These are phyloP conservation scores for Solanum chmielewskii DNA, from an alignment of 257 asterid species.

Conservation along the genomic window DNA sequence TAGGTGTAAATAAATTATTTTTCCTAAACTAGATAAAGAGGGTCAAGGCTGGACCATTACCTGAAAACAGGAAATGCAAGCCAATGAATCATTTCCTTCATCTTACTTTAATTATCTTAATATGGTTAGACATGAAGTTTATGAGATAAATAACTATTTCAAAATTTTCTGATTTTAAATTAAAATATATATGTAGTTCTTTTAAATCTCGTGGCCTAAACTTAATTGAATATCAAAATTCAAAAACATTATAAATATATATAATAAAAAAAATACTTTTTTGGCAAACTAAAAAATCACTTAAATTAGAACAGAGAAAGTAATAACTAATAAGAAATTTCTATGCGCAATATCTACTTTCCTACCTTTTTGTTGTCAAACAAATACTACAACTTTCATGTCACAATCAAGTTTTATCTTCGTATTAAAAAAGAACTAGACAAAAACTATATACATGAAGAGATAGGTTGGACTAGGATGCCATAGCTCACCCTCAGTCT, in stretches of 20 bases:
- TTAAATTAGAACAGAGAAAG: not conserved
- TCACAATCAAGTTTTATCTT: too few species aligned
- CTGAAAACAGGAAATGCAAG: too few species aligned
- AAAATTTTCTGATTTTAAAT: too few species aligned
- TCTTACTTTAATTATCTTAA: too few species aligned
- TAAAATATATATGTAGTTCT: too few species aligned
- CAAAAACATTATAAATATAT: not conserved
- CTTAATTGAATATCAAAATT: too few species aligned
- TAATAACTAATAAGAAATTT: too few species aligned
- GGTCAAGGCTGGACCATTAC: not conserved
- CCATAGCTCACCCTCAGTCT: not conserved
- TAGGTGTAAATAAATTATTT: too few species aligned
- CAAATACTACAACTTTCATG: not conserved
- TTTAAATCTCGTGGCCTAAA: not conserved
- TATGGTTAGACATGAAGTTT: not conserved
- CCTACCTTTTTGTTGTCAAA: not conserved
- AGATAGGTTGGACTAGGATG: not conserved
- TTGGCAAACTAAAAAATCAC: not conserved
- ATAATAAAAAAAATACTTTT: too few species aligned
- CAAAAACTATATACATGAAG: not conserved
- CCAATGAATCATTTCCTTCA: not conserved
- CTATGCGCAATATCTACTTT: too few species aligned
- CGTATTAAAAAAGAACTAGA: too few species aligned
- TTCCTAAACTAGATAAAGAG: not conserved
- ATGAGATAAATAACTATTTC: not conserved